Evolutionary conservation across 345 rosid species (phyloP), one percentile per base, ranked within the genome.

Genomic region (Linum usitatissimum): DNA sequence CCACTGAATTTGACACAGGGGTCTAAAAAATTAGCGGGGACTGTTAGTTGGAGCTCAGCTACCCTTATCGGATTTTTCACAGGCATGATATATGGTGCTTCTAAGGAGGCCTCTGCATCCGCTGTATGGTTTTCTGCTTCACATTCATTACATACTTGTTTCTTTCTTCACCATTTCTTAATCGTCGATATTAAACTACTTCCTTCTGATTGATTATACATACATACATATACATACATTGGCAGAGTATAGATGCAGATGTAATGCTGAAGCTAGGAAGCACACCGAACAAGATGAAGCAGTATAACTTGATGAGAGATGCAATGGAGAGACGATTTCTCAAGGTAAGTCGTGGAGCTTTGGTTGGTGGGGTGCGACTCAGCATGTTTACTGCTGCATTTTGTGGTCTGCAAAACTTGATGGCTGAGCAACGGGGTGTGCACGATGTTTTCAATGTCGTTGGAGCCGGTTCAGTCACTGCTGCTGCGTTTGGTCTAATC

Each of bases 211-310:
- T n/a, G n/a, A n/a, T n/a, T n/a, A n/a, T n/a, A n/a, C n/a, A n/a
- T n/a, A n/a, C n/a, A n/a, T n/a, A n/a, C n/a, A n/a, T n/a, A n/a
- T n/a, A n/a, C n/a, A n/a, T n/a, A 39, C 53, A 15, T 66, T 72
- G 58, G 62, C 76, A 91, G 98, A 88, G 95, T 70, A 93, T 85
- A 67, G 99, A 90, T 83, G 97, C 97, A 30, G 97, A 93, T 68
- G 91, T 86, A 45, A 87, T 90, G 94, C 69, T 93, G 76, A 90
- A 93, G 79, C 86, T 93, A 64, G 99, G 99, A 67, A 93, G 96
- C 73, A 93, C 94, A 20, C 84, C 88, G 2, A 91, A 85, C 71
- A 90, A 90, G 78, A 86, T 91, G 57, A 95, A 90, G 65, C 97
- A 86, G 71, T 75, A 93, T 58, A 75, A 90, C 14, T 67, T 90